Evolutionary conservation across 345 rosid species (phyloP).

Genomic region (Nasturtium officinale): DNA sequence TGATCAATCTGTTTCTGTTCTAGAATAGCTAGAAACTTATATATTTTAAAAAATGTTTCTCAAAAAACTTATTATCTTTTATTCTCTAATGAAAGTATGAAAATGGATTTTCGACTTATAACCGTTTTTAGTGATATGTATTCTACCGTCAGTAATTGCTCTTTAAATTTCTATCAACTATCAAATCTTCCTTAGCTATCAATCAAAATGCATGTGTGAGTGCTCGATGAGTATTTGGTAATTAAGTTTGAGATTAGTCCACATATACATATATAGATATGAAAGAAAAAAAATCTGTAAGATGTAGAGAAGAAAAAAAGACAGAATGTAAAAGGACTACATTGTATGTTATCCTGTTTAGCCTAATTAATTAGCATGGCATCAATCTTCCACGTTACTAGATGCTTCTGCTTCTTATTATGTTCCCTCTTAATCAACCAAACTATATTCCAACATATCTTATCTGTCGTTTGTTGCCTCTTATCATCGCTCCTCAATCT

Average conservation of each 20-base stretch:
- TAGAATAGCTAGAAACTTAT: no score
- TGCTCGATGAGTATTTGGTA: neutral
- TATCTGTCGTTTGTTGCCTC: conserved; percentile 19
- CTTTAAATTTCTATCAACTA: neutral
- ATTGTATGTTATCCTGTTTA: conserved; percentile 28
- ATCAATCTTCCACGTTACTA: conserved; percentile 26
- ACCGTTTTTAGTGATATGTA: neutral
- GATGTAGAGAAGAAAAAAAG: neutral
- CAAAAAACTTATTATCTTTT: neutral
- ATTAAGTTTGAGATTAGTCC: neutral
- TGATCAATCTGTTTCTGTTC: no score
- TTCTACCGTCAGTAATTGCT: neutral
- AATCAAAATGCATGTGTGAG: neutral
- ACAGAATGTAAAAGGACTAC: neutral
- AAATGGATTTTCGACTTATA: neutral
- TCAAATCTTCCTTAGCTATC: neutral
- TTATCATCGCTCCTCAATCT: conserved; percentile 7
- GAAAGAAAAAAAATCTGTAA: neutral
- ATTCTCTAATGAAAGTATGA: neutral
- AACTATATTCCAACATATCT: conserved; percentile 33
- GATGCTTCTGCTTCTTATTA: conserved; percentile 22
- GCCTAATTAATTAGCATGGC: conserved; percentile 19
- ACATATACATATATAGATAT: neutral
- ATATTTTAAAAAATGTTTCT: neutral
- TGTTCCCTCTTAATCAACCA: conserved; percentile 19